Evolutionary conservation across 2,329 filamentous ascomycete species (phyloP), one percentile per base, ranked within the genome.

Genomic region (Penicillium freii): DNA sequence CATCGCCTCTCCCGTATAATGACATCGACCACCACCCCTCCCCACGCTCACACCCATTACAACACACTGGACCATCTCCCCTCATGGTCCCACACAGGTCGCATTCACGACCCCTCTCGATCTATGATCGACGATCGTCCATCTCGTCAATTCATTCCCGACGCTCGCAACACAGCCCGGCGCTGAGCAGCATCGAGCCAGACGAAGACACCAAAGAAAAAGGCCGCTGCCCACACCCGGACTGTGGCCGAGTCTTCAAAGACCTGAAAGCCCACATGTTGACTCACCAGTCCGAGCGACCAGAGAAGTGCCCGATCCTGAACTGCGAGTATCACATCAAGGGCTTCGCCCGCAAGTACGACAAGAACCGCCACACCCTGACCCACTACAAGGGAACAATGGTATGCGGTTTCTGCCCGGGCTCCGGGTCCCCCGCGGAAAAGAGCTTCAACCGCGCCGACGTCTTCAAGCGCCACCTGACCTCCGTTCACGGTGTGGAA

Each of bases 351-450:
- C 84, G 92, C 67, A 96, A 96, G 77, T 97, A 97, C 73, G 92
- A 97, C 80, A 96, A 96, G 82, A 96, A 96, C 77, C 82, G 92
- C 44, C 92, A 97, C 74, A 96, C 92, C 5, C 77, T 96, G 61
- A 97, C 92, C 5, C 92, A 97, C 74, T 97, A 96, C 83, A 96
- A 96, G 78, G 92, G 92, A 40, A 96, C 90, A 48, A 96, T 96
- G 92, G 91, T 96, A 25, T 97, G 92, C 71, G 92, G 91, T 31
- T 97, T 96, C 79, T 96, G 92, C 69, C 91, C 92, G 1, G 91
- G 91, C 34, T 91, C 90, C 29, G 92, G 92, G 4, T 93, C 91
- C 5, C 85, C 91, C 8, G 89, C 89, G 1, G 92, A 96, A 77
- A 97, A 96, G 84, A 93, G 90, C 63, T 97, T 97, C 73, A 96